Evolutionary conservation across 2,329 filamentous ascomycete species (phyloP).

Genomic region (Fusarium continuum): DNA sequence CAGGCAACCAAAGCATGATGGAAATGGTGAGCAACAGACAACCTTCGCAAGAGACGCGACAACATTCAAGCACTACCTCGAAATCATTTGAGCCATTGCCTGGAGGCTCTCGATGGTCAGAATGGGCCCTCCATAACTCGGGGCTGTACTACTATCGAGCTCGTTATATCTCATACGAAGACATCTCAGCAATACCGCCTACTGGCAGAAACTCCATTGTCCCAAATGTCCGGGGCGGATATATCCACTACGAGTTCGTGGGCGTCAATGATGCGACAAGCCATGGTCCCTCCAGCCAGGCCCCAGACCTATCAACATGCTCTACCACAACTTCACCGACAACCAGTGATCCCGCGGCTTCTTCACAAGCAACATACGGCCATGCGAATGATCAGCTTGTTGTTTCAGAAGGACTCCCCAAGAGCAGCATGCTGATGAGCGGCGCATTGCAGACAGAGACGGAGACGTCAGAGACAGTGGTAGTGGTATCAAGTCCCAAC

Average conservation of each 20-base stretch:
- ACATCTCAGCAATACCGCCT: constrained; percentile 11
- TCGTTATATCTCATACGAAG: constrained; percentile 34
- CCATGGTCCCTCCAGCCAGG: background rate
- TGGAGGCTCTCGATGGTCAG: constrained; percentile 22
- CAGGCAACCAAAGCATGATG: background rate
- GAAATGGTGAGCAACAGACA: constrained; percentile 4
- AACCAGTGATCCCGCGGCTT: background rate
- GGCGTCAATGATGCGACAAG: constrained; percentile 9
- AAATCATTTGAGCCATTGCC: background rate
- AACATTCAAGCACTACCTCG: constrained; percentile 5
- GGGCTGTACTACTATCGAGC: constrained; percentile 36
- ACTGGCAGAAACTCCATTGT: constrained; percentile 37
- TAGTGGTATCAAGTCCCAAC: constrained; percentile 11
- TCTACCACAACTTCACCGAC: constrained; percentile 20
- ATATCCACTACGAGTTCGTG: constrained; percentile 39
- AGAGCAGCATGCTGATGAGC: constrained; percentile 19
- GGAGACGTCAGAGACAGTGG: background rate
- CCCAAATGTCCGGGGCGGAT: constrained; percentile 25
- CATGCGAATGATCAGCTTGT: constrained; percentile 8
- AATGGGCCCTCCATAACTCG: constrained; percentile 29
- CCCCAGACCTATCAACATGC: constrained; percentile 15
- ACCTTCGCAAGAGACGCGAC: background rate
- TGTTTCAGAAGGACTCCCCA: background rate
- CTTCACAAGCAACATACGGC: background rate
- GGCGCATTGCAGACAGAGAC: constrained; percentile 13